Conservation (phyloP, 306 rosid genomes). For the Quercus alba region DNA sequence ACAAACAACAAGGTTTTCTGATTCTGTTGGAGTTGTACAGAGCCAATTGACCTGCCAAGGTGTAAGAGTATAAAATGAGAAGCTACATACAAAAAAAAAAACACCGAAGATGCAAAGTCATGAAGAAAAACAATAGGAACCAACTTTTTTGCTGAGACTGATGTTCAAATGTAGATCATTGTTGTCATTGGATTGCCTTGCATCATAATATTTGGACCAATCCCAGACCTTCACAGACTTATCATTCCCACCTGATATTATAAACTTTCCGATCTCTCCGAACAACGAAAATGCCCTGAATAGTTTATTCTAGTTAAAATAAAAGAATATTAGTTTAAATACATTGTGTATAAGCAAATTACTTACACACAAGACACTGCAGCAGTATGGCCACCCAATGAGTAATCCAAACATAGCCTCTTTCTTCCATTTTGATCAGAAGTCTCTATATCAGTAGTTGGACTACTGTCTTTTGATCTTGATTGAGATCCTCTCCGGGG, state of each 20-base stretch:
- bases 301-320: constrained; percentile 27
- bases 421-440: constrained; percentile 44
- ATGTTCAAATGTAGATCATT: constrained; percentile 39
- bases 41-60: constrained; percentile 83
- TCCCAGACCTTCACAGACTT: constrained; percentile 83
- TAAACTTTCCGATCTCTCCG: constrained; percentile 81
- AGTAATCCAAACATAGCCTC: constrained; percentile 71
- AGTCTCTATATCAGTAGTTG: constrained; percentile 24
- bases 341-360: constrained; percentile 15
- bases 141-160: constrained; percentile 61
- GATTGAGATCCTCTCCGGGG: constrained; percentile 55
- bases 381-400: constrained; percentile 78
- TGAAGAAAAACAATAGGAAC: constrained; percentile 22
- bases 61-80: constrained; percentile 20
- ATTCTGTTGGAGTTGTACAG: constrained; percentile 69
- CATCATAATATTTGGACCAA: constrained; percentile 50
- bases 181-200: constrained; percentile 18
- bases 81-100: constrained; percentile 7
- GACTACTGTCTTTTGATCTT: constrained; percentile 43
- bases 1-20: constrained; percentile 81
- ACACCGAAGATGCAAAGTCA: neutral
- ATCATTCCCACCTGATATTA: constrained; percentile 89
- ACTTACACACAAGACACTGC: constrained; percentile 85
- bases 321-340: constrained; percentile 8
- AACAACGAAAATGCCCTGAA: constrained; percentile 79